phyloP scores from a whole-genome alignment of 352 stramenopile genomes.

The Globisporangium megalacanthum region DNA sequence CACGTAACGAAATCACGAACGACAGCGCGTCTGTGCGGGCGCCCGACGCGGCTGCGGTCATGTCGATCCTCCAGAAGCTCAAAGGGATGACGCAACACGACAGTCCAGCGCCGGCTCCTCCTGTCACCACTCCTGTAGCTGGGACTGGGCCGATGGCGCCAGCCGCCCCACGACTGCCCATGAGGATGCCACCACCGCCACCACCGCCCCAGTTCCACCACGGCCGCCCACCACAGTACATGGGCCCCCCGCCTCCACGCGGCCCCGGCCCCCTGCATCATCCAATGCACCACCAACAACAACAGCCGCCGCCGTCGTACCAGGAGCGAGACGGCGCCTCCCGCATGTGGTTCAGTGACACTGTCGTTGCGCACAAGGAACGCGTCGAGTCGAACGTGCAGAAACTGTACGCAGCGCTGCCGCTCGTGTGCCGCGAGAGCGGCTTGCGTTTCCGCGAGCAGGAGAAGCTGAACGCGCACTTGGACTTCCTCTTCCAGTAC shows the following conservation, averaged over 20 bases:
- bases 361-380: conserved; percentile 76
- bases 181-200: conserved; percentile 1
- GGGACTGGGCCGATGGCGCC: conserved; percentile 9
- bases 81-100: conserved; percentile 45
- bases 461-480: conserved; percentile 65
- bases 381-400: conserved; percentile 83
- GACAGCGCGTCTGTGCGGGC: conserved; percentile 28
- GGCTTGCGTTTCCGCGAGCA: conserved; percentile 78
- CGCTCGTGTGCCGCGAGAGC: conserved; percentile 76
- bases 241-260: conserved; percentile 4
- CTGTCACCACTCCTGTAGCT: conserved; percentile 9
- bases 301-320: conserved; percentile 10
- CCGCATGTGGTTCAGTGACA: conserved; percentile 85
- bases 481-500: conserved; percentile 87
- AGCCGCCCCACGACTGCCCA: conserved; percentile 10
- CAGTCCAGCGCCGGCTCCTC: not conserved
- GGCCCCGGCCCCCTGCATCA: conserved; percentile 6
- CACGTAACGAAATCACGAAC: conserved; percentile 47
- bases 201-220: conserved; percentile 4
- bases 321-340: conserved; percentile 29
- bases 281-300: not conserved
- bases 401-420: conserved; percentile 78
- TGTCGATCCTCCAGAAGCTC: conserved; percentile 84
- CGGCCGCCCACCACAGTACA: conserved; percentile 6
- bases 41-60: conserved; percentile 66